Base-by-base conservation (phyloP, 176 grass and related monocot genomes). In the Themeda triandra region DNA sequence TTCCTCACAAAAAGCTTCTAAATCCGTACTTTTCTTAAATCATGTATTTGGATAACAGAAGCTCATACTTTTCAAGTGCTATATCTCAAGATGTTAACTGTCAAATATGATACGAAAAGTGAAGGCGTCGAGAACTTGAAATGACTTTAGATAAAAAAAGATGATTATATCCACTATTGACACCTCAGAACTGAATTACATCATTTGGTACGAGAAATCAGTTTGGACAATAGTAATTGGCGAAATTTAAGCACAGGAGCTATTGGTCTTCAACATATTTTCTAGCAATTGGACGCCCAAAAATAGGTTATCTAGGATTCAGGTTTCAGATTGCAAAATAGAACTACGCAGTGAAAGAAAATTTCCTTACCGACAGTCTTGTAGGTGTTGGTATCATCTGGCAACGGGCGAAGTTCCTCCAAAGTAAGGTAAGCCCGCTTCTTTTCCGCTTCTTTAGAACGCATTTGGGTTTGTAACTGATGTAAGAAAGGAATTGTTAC, bases 401-500 rank as follows among this genome's bases (percentile, higher is more conserved):
- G 85, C 54, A 98, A 82, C 42, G 92, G 91, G n/a, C 76, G 81
- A 85, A 98, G 93, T 90, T 98, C 96, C 80, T 98, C 96, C 78
- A 95, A 64, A 32, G 93, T 98, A 46, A 98, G 90, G 84, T 95
- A 92, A 15, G 96, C 93, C 31, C 89, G 87, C 84, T 98, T 98
- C 73, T 93, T 98, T 86, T 98, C 96, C 15, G 86, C 86, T 86
- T 98, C 93, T 79, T 98, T 98, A 54, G 88, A 67, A 66, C 86
- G 89, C 91, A 98, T 93, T 81, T 92, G 91, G 90, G 76, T 81
- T 73, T 95, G 93, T 54, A 95, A 73, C 96, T 95, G 84, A 82
- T 48, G 85, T 68, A 78, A 82, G 42, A 90, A 73, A 70, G 37
- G 19, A 64, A 86, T 30, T 25, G 19, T 78, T 78, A 77, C 18